Evolutionary conservation across 2,329 filamentous ascomycete genomes (phyloP).

Genomic region (Fusarium brachygibbosum): DNA sequence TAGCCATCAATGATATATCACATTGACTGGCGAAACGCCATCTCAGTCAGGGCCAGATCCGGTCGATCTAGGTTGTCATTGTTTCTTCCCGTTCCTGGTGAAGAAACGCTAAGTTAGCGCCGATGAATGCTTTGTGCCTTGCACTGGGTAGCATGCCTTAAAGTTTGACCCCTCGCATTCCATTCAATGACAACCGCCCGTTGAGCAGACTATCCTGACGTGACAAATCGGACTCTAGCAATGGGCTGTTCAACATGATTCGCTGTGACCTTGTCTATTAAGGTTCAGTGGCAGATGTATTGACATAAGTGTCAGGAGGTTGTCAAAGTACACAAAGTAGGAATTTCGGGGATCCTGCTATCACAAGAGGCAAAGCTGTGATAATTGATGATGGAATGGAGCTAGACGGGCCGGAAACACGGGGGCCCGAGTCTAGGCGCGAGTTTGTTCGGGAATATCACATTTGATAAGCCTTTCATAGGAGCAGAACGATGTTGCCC

Average conservation of each 20-base stretch:
- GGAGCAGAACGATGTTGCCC: neutral
- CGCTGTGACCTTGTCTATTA: neutral
- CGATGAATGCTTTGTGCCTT: slow-evolving; percentile 22
- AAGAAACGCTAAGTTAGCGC: slow-evolving; percentile 9
- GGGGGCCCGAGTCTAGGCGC: neutral
- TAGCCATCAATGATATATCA: neutral
- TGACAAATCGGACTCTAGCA: neutral
- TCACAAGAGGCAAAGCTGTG: neutral
- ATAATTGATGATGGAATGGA: neutral
- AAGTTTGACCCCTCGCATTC: slow-evolving; percentile 14
- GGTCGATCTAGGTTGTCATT: slow-evolving; percentile 4
- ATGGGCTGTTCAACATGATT: neutral
- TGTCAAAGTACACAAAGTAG: neutral
- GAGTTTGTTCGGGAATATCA: neutral
- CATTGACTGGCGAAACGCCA: neutral
- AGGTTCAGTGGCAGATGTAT: slow-evolving; percentile 7
- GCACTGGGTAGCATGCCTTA: slow-evolving; percentile 6
- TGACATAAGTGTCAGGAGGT: neutral
- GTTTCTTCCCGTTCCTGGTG: slow-evolving; percentile 21
- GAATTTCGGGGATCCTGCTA: neutral
- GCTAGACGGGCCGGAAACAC: neutral
- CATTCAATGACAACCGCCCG: slow-evolving; percentile 5
- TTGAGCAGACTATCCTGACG: neutral
- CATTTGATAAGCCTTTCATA: too few species aligned
- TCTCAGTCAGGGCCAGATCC: slow-evolving; percentile 2